Conservation (phyloP, 2,329 filamentous ascomycete genomes). For the Monilinia fructicola region DNA sequence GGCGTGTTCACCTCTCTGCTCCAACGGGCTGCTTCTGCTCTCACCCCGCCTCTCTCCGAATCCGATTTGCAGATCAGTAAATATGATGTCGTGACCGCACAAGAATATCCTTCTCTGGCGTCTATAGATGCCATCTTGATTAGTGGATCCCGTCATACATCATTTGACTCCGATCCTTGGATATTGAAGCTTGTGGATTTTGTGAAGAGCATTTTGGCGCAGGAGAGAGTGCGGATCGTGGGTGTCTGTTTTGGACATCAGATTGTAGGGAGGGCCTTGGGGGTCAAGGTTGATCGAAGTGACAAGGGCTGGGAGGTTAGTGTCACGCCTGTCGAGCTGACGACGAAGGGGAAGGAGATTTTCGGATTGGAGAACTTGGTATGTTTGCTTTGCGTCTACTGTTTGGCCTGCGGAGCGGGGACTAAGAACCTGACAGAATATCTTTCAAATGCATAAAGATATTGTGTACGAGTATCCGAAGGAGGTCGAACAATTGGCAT, state of each 20-base stretch:
- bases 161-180: conserved; percentile 74
- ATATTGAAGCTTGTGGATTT: conserved; percentile 73
- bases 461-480: conserved; percentile 64
- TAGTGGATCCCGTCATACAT: conserved; percentile 72
- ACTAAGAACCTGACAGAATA: conserved; percentile 47
- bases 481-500: conserved; percentile 62
- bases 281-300: conserved; percentile 64
- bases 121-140: conserved; percentile 80
- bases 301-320: conserved; percentile 78
- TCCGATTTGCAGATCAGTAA: conserved; percentile 46
- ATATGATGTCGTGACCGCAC: conserved; percentile 69
- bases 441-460: conserved; percentile 88
- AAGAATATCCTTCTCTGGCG: conserved; percentile 70
- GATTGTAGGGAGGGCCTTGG: conserved; percentile 73
- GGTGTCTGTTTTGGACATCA: conserved; percentile 89
- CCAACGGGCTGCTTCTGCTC: conserved; percentile 50
- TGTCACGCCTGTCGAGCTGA: conserved; percentile 68
- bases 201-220: conserved; percentile 56
- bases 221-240: conserved; percentile 66
- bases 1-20: conserved; percentile 67
- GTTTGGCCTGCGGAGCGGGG: background rate
- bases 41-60: conserved; percentile 46
- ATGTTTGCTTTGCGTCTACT: conserved; percentile 27
- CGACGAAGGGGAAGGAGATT: conserved; percentile 66
- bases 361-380: conserved; percentile 65